Percentiles rank a stretch among this genome's conserved stretches.
Conservation (phyloP, 2,329 filamentous ascomycete genomes). For the Cladorrhinum sp. region DNA sequence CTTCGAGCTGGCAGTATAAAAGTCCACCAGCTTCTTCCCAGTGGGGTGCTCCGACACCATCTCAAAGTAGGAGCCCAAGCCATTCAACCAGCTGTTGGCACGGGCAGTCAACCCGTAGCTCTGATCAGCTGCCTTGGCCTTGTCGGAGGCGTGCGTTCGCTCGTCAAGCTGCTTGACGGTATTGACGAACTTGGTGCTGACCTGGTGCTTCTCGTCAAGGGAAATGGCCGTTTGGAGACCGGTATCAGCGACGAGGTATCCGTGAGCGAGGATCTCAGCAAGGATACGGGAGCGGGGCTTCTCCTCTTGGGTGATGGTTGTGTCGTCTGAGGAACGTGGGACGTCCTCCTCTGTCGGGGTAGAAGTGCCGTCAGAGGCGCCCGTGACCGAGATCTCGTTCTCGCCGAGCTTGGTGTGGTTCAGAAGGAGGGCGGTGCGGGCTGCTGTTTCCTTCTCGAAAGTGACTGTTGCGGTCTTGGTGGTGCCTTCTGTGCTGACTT, state of each 20-base stretch:
- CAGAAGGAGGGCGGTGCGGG: slow-evolving; percentile 93
- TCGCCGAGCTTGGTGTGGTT: slow-evolving; percentile 93
- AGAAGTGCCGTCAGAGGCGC: slow-evolving; percentile 65
- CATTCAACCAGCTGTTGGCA: slow-evolving; percentile 61
- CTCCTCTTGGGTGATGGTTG: slow-evolving; percentile 88
- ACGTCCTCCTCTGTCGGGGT: slow-evolving; percentile 49
- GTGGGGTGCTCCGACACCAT: slow-evolving; percentile 85
- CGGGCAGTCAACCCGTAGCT: slow-evolving; percentile 78
- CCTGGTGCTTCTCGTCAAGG: slow-evolving; percentile 85
- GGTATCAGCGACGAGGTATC: slow-evolving; percentile 74
- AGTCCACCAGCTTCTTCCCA: slow-evolving; percentile 80
- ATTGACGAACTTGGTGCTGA: slow-evolving; percentile 74
- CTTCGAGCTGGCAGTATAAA: slow-evolving; percentile 81
- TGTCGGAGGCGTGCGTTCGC: slow-evolving; percentile 85
- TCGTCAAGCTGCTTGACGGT: slow-evolving; percentile 75
- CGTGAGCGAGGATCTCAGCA: slow-evolving; percentile 94
- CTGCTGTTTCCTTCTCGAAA: slow-evolving; percentile 95
- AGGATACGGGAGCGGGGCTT: slow-evolving; percentile 92
- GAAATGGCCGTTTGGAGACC: slow-evolving; percentile 81
- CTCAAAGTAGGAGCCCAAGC: slow-evolving; percentile 87
- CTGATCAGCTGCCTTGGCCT: slow-evolving; percentile 77
- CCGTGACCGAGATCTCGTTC: slow-evolving; percentile 74
- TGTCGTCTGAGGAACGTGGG: slow-evolving; percentile 50
- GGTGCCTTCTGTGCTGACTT: slow-evolving; percentile 66
- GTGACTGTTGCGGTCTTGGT: slow-evolving; percentile 85